These are phyloP conservation scores for Arthrobotrys sphaeroides DNA, from an alignment of 2,329 filamentous ascomycete species.

Conservation along the genomic window DNA sequence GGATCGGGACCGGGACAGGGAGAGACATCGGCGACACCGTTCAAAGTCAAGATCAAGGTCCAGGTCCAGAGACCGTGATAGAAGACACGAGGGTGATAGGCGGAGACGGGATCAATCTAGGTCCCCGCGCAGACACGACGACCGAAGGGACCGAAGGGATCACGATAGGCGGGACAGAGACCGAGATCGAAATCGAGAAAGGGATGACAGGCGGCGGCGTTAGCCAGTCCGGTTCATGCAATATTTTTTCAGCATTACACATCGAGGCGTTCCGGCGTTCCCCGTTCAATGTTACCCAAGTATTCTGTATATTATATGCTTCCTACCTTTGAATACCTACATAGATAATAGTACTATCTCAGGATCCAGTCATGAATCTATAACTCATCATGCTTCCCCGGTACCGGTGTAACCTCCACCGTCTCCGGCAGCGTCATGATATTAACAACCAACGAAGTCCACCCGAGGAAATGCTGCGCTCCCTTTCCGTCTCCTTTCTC, in stretches of 20 bases:
- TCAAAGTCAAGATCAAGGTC: slow-evolving; percentile 39
- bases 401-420: slow-evolving; percentile 60
- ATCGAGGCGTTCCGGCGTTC: slow-evolving; percentile 28
- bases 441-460: slow-evolving; percentile 98
- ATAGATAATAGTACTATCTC: too few relatives aligned
- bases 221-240: background rate
- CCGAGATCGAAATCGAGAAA: slow-evolving; percentile 18
- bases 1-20: slow-evolving; percentile 13
- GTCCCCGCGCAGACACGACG: slow-evolving; percentile 27
- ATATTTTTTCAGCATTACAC: background rate
- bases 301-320: slow-evolving; percentile 2
- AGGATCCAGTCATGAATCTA: slow-evolving; percentile 59
- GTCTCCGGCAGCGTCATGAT: slow-evolving; percentile 90
- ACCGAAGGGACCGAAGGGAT: slow-evolving; percentile 18
- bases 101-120: slow-evolving; percentile 26
- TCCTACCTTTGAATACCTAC: background rate
- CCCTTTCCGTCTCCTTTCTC: slow-evolving; percentile 92
- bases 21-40: slow-evolving; percentile 58
- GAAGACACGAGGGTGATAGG: slow-evolving; percentile 23
- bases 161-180: slow-evolving; percentile 22
- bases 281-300: background rate
- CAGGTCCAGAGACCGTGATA: slow-evolving; percentile 33
- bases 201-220: slow-evolving; percentile 39
- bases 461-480: slow-evolving; percentile 97
- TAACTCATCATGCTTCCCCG: slow-evolving; percentile 64